Evolutionary conservation across 1,284 basidiomycete species (phyloP).

Genomic region (Leccinum solheimii): DNA sequence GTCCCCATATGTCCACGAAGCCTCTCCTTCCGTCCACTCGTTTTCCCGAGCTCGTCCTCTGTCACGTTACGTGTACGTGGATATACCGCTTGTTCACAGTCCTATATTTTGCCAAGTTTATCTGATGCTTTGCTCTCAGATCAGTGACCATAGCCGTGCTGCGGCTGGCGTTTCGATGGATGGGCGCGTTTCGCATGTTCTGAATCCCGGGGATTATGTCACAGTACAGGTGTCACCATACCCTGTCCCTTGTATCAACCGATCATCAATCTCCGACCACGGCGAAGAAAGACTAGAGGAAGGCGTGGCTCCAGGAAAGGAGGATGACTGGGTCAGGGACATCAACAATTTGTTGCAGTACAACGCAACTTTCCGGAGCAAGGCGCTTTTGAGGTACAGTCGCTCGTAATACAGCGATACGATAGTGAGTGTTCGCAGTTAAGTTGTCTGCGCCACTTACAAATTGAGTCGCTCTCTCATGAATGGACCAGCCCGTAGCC

Average conservation of each 20-base stretch:
- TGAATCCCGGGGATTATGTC: slow-evolving; percentile 83
- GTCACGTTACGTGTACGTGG: slow-evolving; percentile 77
- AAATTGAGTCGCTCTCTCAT: background rate
- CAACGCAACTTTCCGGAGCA: slow-evolving; percentile 89
- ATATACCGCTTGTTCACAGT: background rate
- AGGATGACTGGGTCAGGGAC: slow-evolving; percentile 94
- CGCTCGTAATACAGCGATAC: slow-evolving; percentile 21
- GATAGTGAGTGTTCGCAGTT: slow-evolving; percentile 16
- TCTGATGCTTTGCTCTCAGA: slow-evolving; percentile 46
- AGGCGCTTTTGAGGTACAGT: slow-evolving; percentile 67
- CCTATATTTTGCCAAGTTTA: background rate
- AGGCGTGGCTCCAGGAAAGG: slow-evolving; percentile 72
- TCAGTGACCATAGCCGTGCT: slow-evolving; percentile 82
- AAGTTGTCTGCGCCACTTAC: slow-evolving; percentile 1
- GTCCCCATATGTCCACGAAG: slow-evolving; percentile 96
- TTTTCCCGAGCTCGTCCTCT: slow-evolving; percentile 83
- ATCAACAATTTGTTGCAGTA: slow-evolving; percentile 93
- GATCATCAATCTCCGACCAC: slow-evolving; percentile 68
- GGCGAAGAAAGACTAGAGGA: slow-evolving; percentile 40
- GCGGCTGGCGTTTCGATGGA: slow-evolving; percentile 92
- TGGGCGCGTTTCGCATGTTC: slow-evolving; percentile 78
- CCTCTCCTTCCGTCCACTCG: slow-evolving; percentile 88
- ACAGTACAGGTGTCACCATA: slow-evolving; percentile 83
- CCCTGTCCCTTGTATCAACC: slow-evolving; percentile 91
- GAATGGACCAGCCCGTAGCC: slow-evolving; percentile 1